Percentiles rank a stretch among this genome's conserved stretches.
These are phyloP conservation scores for Phytophthora brassicae DNA, from an alignment of 352 stramenopile species.

Conservation along the genomic window DNA sequence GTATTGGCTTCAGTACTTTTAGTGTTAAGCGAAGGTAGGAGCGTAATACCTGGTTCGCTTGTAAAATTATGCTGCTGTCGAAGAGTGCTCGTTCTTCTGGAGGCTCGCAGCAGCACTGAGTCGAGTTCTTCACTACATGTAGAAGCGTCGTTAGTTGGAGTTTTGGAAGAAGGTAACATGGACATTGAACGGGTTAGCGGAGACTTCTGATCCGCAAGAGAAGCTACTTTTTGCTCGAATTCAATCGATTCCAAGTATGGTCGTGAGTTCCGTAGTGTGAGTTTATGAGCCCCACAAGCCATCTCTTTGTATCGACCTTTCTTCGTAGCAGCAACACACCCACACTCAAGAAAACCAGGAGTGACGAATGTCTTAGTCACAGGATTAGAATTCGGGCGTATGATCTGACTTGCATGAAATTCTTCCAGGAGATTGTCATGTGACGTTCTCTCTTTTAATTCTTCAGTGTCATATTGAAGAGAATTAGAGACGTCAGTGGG, in stretches of 20 bases:
- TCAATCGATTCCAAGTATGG: slow-evolving; percentile 42
- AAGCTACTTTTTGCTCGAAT: slow-evolving; percentile 19
- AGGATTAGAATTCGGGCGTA: not conserved
- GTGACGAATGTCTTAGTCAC: slow-evolving; percentile 27
- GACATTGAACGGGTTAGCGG: slow-evolving; percentile 15
- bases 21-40: slow-evolving; percentile 25
- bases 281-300: slow-evolving; percentile 57
- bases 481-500: not conserved
- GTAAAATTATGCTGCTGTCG: slow-evolving; percentile 34
- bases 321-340: slow-evolving; percentile 47
- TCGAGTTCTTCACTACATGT: slow-evolving; percentile 26
- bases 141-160: not conserved
- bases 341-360: slow-evolving; percentile 41
- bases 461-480: not conserved
- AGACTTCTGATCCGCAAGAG: slow-evolving; percentile 12
- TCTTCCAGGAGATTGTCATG: slow-evolving; percentile 24
- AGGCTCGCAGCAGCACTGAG: slow-evolving; percentile 35
- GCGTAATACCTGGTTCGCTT: slow-evolving; percentile 20
- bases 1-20: slow-evolving; percentile 4
- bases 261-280: slow-evolving; percentile 59
- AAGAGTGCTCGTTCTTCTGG: slow-evolving; percentile 33
- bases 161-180: slow-evolving; percentile 5
- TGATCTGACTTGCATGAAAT: slow-evolving; percentile 17
- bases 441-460: not conserved
- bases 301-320: slow-evolving; percentile 48